Evolutionary conservation across 2,329 filamentous ascomycete species (phyloP), one percentile per base, ranked within the genome.

Genomic region (Cercospora sojina): DNA sequence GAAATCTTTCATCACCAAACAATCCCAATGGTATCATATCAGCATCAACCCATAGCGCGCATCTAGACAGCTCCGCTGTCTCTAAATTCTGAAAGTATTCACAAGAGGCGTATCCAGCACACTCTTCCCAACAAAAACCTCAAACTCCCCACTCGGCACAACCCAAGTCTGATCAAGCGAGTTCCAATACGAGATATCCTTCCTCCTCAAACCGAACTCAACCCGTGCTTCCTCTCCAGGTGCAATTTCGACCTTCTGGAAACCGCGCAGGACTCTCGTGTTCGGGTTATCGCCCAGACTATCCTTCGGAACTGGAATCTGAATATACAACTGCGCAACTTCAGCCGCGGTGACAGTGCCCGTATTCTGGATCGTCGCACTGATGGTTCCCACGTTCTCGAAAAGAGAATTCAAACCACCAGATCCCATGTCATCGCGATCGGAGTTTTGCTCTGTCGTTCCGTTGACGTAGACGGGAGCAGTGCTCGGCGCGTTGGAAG

Each of bases 181-280:
- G 67, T 85, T 82, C 84, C 84, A 86, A 25, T 83, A 82, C 63
- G 81, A 83, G 29, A 83, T 66, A 67, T 84, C 82, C 73, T 78
- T 79, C 68, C 79, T 74, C 62, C 79, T 79, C 59, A 84, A 68
- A 51, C 69, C 64, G 63, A 83, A 75, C 47, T 64, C 66, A 10
- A 82, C 73, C 25, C 72, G 71, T 59, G 74, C 71, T 43, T 74
- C 74, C 29, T 73, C 73, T 20, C 74, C 72, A 2, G 77, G 71
- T 38, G 69, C 32, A 8, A 79, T 53, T 10, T 64, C 56, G 3
- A 75, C 65, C 65, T 78, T 78, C 55, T 74, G 67, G 51, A 78
- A 79, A 1, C 76, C 77, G 25, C 77, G 64, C 43, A 79, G 66
- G 1, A 72, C 70, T 58, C 73, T 70, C 18, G 74, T 76, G 31